Evolutionary conservation across 2,329 filamentous ascomycete species (phyloP).

Genomic region (Colletotrichum liriopes): DNA sequence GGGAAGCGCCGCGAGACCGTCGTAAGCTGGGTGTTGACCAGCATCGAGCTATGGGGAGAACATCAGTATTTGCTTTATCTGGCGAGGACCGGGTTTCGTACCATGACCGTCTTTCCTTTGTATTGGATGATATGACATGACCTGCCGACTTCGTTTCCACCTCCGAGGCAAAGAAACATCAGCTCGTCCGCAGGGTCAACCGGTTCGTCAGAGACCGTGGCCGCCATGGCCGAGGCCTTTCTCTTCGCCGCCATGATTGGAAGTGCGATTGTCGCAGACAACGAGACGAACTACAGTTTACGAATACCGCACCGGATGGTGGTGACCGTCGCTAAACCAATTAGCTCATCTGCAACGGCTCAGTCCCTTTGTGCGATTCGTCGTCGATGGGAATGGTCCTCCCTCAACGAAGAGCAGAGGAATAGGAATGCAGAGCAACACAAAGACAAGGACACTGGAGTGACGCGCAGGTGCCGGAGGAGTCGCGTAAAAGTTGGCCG

Average conservation of each 20-base stretch:
- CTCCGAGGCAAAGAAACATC: slow-evolving; percentile 92
- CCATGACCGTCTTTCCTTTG: slow-evolving; percentile 99
- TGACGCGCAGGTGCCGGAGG: slow-evolving; percentile 33
- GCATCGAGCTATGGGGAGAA: slow-evolving; percentile 83
- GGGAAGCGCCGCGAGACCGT: slow-evolving; percentile 91
- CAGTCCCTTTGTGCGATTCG: slow-evolving; percentile 1
- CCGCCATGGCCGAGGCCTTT: slow-evolving; percentile 82
- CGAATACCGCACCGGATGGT: slow-evolving; percentile 12
- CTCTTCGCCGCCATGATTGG: slow-evolving; percentile 89
- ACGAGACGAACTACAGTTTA: slow-evolving; percentile 1
- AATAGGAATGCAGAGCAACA: slow-evolving; percentile 22
- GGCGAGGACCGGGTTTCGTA: slow-evolving; percentile 57
- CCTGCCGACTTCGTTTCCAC: slow-evolving; percentile 96
- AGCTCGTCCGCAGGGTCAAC: slow-evolving; percentile 95
- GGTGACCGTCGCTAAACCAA: background rate
- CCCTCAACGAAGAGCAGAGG: background rate
- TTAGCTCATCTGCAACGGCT: slow-evolving; percentile 29
- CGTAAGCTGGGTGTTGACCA: slow-evolving; percentile 96
- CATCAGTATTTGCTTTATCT: background rate
- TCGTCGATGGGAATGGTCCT: slow-evolving; percentile 6
- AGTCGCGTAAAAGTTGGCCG: slow-evolving; percentile 35
- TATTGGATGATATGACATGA: slow-evolving; percentile 99
- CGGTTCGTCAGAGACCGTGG: slow-evolving; percentile 78
- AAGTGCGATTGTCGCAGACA: slow-evolving; percentile 27
- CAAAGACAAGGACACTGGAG: slow-evolving; percentile 11